phyloP scores from a whole-genome alignment of 306 rosid genomes.

The Vigna radiata region DNA sequence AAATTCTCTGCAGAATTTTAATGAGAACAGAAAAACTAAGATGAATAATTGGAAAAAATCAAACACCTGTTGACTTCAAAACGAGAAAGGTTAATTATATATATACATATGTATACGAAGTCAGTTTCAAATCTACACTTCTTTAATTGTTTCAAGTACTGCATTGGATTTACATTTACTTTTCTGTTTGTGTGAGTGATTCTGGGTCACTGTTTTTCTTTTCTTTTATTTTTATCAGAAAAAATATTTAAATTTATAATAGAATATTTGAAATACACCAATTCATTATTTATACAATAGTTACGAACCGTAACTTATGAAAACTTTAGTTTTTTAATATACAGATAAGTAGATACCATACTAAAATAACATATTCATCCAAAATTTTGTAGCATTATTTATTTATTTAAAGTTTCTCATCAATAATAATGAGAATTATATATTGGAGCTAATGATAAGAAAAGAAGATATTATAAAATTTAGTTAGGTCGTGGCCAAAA shows the following conservation, averaged over 20 bases:
- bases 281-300: no score
- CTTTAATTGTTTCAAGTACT: background rate
- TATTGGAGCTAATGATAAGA: constrained; percentile 38
- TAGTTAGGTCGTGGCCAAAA: background rate
- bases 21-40: background rate
- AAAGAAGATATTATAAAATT: background rate
- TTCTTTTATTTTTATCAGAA: no score
- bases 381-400: no score
- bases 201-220: no score
- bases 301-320: no score
- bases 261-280: no score
- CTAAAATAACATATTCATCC: no score
- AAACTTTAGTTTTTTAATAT: no score
- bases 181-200: background rate
- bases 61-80: constrained; percentile 2
- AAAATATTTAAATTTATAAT: no score
- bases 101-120: background rate
- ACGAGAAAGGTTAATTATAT: background rate
- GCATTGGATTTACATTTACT: background rate
- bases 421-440: constrained; percentile 18
- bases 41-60: background rate
- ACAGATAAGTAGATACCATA: no score
- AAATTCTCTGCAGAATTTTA: background rate
- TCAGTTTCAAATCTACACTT: background rate
- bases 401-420: no score